Evolutionary conservation across 2,329 filamentous ascomycete species (phyloP), one percentile per base, ranked within the genome.

Genomic region (Paecilomyces sp.): DNA sequence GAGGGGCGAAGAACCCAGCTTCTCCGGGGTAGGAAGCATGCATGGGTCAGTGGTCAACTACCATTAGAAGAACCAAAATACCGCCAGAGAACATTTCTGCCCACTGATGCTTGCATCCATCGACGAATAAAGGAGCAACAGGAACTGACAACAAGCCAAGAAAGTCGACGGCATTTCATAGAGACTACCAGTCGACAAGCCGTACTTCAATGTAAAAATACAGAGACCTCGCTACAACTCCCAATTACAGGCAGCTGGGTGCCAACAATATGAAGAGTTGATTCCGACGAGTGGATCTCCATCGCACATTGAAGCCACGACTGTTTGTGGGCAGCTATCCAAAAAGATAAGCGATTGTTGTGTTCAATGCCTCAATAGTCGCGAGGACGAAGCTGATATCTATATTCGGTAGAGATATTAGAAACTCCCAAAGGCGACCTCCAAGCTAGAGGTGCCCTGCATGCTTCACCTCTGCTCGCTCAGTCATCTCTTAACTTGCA

Each of bases 271-370:
- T 57, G 62, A 63, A 41, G 58, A 55, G 56, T 61, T 66, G 82
- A 75, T 85, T 84, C 84, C 69, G 84, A 78, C 84, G 81, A 85
- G 83, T 82, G 80, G 76, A 77, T 76, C 70, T 47, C 66, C 63
- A 61, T 61, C 58, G 66, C 64, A 65, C 60, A 63, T 57, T 53
- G 51, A 62, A 59, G 51, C 62, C 58, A 65, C 67, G 75, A 76
- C 75, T 75, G 81, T 81, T 65, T 77, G 83, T 80, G 71, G 75
- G 74, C 67, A 65, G 57, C 63, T 63, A 63, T 65, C 64, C 8
- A 18, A 55, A 58, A 56, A 13, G 57, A 61, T 59, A 62, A 62
- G 47, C 51, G 60, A 60, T 64, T 71, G 70, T 66, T 74, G 71
- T 70, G 68, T 74, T 76, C 74, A 68, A 67, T 63, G 68, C 58